Base-by-base conservation (phyloP, 169 alveolate genomes). In the Eimeria acervulina region DNA sequence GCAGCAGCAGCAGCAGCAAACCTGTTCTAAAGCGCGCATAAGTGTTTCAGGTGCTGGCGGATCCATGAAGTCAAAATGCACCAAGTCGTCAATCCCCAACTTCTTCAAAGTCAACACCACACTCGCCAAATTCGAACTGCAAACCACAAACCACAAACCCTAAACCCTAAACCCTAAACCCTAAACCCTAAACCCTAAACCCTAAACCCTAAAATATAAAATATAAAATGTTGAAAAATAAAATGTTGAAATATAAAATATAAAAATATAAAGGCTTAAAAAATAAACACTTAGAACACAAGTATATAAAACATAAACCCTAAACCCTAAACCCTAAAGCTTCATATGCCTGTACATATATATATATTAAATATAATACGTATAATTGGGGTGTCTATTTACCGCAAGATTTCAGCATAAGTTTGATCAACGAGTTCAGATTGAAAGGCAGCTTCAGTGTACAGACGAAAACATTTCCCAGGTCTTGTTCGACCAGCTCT, bases 401-500 rank as follows among this genome's bases (percentile, higher is more conserved):
- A 61, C 68, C 96, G 55, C 92, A 99, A 96, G 21, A 99, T 99
- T 97, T 99, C 99, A n/a, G 99, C 99, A 94, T 98, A 98, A 7
- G 99, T 99, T 87, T 99, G 99, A 72, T 99, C 99, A 36, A 98
- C 98, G 88, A 99, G 97, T 87, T 99, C 99, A 80, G 98, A 97
- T 78, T 99, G 98, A 96, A 97, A 99, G 36, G 99, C 98, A 94
- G 97, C 97, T 97, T 99, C 99, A 10, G 99, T 99, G 97, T 99
- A 99, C 33, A 99, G 99, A 94, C 99, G 98, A 97, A 98, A 99
- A 96, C 99, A 99, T 97, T 99, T 99, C 38, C 99, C 99, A 4
- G 99, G 99, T 88, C 98, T 97, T 28, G 99, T 99, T 95, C 99
- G 96, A 0, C 99, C 99, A 17, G 99, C 99, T 95, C 99, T 97